Evolutionary conservation across 2,329 filamentous ascomycete species (phyloP).

Genomic region (Epichloe uncinata): DNA sequence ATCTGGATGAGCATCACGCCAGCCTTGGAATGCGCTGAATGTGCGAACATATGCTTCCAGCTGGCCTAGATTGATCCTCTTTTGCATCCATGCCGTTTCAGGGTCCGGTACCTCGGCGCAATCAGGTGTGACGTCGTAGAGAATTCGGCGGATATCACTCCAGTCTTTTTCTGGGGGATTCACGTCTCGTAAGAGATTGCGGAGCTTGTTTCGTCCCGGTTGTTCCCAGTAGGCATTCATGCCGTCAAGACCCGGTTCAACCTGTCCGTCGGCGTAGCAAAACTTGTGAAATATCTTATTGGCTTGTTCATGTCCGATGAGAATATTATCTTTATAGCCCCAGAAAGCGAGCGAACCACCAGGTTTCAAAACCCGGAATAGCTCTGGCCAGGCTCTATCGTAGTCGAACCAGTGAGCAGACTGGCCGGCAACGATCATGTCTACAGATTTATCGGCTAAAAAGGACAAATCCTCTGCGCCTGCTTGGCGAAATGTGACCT

Average conservation of each 20-base stretch:
- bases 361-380: conserved; percentile 37
- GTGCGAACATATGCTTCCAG: conserved; percentile 49
- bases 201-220: conserved; percentile 42
- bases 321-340: conserved; percentile 52
- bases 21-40: conserved; percentile 45
- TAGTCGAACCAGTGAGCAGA: conserved; percentile 57
- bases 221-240: conserved; percentile 50
- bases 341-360: conserved; percentile 50
- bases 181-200: conserved; percentile 36
- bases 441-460: conserved; percentile 33
- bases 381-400: conserved; percentile 37
- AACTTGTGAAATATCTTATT: conserved; percentile 41
- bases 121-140: conserved; percentile 42
- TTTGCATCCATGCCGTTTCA: conserved; percentile 35
- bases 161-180: conserved; percentile 40
- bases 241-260: conserved; percentile 28
- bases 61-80: conserved; percentile 39
- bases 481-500: conserved; percentile 35
- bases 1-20: conserved; percentile 42
- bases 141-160: conserved; percentile 36
- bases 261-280: conserved; percentile 36
- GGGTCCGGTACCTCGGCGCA: conserved; percentile 19
- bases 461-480: conserved; percentile 41
- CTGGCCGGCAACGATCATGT: conserved; percentile 39
- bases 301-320: conserved; percentile 38